Evolutionary conservation across 2,329 filamentous ascomycete species (phyloP).

Genomic region (Diaporthe nobilis): DNA sequence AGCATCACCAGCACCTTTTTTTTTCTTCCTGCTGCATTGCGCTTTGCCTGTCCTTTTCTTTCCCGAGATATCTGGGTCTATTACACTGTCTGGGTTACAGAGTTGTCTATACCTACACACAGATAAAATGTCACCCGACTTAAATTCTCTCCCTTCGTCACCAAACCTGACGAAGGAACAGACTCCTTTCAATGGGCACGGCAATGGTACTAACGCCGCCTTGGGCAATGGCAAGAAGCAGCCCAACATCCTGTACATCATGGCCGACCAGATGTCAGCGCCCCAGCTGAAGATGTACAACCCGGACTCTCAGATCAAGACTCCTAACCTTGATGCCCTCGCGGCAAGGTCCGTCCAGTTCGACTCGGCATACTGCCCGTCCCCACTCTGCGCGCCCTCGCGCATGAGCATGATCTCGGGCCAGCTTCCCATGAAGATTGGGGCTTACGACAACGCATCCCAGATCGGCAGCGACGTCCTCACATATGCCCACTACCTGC

Average conservation of each 20-base stretch:
- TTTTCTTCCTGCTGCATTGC: conserved; percentile 16
- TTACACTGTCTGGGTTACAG: conserved; percentile 21
- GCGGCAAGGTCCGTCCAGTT: conserved; percentile 89
- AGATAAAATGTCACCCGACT: conserved; percentile 76
- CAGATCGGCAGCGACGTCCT: conserved; percentile 87
- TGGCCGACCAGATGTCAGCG: conserved; percentile 95
- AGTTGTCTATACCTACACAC: conserved; percentile 37
- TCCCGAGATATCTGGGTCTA: conserved; percentile 32
- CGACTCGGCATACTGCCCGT: conserved; percentile 94
- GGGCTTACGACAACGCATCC: conserved; percentile 91
- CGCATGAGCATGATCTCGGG: conserved; percentile 96
- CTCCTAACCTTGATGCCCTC: conserved; percentile 88
- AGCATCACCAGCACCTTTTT: neutral
- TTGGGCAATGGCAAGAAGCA: conserved; percentile 39
- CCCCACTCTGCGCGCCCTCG: conserved; percentile 91
- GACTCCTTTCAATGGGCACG: conserved; percentile 42
- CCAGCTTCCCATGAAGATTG: conserved; percentile 91
- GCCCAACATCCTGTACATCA: conserved; percentile 92
- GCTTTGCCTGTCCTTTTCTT: conserved; percentile 31
- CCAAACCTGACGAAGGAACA: conserved; percentile 46
- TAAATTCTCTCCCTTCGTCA: conserved; percentile 78
- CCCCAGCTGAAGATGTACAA: conserved; percentile 95
- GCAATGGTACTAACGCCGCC: conserved; percentile 42
- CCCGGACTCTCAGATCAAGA: conserved; percentile 88
- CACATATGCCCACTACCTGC: conserved; percentile 93